phyloP scores from a whole-genome alignment of 2,329 filamentous ascomycete genomes.

The Colletotrichum cuscutae region DNA sequence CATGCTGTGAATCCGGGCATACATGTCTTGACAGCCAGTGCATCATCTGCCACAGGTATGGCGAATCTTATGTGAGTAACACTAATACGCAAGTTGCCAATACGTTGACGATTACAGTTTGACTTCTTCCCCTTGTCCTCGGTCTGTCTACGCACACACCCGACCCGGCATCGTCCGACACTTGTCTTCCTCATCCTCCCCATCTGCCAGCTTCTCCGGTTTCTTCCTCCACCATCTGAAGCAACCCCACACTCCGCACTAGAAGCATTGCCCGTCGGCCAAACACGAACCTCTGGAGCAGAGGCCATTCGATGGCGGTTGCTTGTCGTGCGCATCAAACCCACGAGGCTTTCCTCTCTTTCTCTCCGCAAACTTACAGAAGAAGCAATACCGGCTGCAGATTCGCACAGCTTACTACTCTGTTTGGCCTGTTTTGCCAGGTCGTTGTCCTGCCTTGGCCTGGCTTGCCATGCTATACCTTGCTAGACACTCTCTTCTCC shows the following conservation, averaged over 20 bases:
- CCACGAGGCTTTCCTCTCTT: neutral
- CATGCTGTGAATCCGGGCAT: constrained; percentile 9
- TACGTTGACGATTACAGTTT: neutral
- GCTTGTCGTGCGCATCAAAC: constrained; percentile 26
- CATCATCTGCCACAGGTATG: constrained; percentile 18
- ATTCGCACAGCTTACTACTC: neutral
- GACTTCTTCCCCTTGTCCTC: neutral
- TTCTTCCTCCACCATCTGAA: constrained; percentile 31
- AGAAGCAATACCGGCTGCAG: neutral
- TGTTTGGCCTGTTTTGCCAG: neutral
- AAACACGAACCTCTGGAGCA: constrained; percentile 16
- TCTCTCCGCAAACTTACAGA: constrained; percentile 1
- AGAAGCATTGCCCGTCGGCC: constrained; percentile 10
- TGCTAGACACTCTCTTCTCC: constrained; percentile 3
- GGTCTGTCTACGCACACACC: constrained; percentile 14
- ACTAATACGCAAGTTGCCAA: neutral
- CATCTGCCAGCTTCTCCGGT: constrained; percentile 11
- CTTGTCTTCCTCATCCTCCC: neutral
- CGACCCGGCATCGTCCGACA: constrained; percentile 24
- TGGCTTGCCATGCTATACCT: neutral
- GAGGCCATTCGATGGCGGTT: constrained; percentile 3
- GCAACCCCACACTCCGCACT: constrained; percentile 13
- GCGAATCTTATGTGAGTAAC: neutral
- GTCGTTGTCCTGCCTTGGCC: neutral
- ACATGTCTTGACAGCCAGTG: neutral